Conservation (phyloP, 148 eudicot genomes). For the Heliosperma pusillum region DNA sequence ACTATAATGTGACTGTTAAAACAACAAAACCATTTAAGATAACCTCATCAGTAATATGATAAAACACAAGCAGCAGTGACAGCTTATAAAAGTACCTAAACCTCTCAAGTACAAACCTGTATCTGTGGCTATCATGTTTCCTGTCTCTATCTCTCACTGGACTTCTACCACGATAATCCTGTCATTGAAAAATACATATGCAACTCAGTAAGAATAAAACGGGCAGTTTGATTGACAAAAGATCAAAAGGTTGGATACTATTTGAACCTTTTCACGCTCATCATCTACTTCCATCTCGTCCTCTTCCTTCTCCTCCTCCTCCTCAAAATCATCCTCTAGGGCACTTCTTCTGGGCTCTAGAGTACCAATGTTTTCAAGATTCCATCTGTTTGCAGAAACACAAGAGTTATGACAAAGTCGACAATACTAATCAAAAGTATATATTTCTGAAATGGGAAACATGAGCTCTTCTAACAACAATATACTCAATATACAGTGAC, state of each 20-base stretch:
- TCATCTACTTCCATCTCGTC: constrained; percentile 76
- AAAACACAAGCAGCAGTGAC: background rate
- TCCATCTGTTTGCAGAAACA: constrained; percentile 51
- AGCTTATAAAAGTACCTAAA: background rate
- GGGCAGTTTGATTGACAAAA: background rate
- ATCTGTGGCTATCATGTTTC: constrained; percentile 84
- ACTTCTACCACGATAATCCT: constrained; percentile 84
- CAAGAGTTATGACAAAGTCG: constrained; percentile 4
- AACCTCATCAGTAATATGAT: background rate
- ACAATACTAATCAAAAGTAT: background rate
- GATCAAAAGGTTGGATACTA: background rate
- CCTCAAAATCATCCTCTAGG: constrained; percentile 95
- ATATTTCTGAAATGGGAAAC: background rate
- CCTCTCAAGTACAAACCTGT: constrained; percentile 48
- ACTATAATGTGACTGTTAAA: background rate
- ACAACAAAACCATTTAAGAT: background rate
- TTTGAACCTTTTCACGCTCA: constrained; percentile 69
- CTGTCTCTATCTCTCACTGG: constrained; percentile 87
- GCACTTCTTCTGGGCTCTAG: constrained; percentile 92
- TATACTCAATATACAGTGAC: background rate
- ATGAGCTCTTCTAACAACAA: background rate
- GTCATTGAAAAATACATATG: constrained; percentile 15
- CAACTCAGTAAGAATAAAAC: constrained; percentile 2
- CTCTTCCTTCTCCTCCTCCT: constrained; percentile 94
- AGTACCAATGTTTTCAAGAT: constrained; percentile 66